Evolutionary conservation across 2,329 filamentous ascomycete species (phyloP).

Genomic region (Neoscytalidium dimidiatum): DNA sequence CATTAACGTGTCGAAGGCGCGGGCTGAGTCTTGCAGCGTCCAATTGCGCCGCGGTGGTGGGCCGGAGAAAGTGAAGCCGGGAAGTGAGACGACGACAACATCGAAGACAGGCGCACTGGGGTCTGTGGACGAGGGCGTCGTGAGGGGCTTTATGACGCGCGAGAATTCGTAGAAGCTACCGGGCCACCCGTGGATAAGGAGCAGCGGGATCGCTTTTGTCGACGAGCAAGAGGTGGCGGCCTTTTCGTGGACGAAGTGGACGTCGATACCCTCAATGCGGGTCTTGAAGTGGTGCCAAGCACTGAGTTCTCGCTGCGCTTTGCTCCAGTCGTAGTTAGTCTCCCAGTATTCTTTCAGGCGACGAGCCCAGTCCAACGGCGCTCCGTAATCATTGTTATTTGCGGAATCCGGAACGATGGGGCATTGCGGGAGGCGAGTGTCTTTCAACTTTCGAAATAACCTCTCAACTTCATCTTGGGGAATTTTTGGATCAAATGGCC

Average conservation of each 20-base stretch:
- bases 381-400: constrained; percentile 33
- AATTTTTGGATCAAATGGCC: constrained; percentile 37
- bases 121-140: constrained; percentile 28
- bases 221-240: constrained; percentile 25
- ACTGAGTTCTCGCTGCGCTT: constrained; percentile 35
- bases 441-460: constrained; percentile 37
- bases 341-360: constrained; percentile 38
- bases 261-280: constrained; percentile 34
- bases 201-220: constrained; percentile 40
- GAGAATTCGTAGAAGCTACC: constrained; percentile 49
- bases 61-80: constrained; percentile 54
- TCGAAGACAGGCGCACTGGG: constrained; percentile 48
- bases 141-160: constrained; percentile 40
- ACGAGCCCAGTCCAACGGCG: constrained; percentile 35
- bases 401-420: constrained; percentile 40
- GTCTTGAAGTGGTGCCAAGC: constrained; percentile 38
- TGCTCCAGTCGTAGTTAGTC: constrained; percentile 36
- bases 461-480: constrained; percentile 37
- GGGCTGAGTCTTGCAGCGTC: constrained; percentile 40
- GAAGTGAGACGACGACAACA: constrained; percentile 60
- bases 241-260: constrained; percentile 45
- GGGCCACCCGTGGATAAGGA: constrained; percentile 50
- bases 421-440: constrained; percentile 34
- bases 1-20: constrained; percentile 43
- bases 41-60: constrained; percentile 33